A percentile compares a stretch with the other conserved stretches of the same genome.
phyloP scores from a whole-genome alignment of 306 rosid genomes.

The Cucurbita pepo region DNA sequence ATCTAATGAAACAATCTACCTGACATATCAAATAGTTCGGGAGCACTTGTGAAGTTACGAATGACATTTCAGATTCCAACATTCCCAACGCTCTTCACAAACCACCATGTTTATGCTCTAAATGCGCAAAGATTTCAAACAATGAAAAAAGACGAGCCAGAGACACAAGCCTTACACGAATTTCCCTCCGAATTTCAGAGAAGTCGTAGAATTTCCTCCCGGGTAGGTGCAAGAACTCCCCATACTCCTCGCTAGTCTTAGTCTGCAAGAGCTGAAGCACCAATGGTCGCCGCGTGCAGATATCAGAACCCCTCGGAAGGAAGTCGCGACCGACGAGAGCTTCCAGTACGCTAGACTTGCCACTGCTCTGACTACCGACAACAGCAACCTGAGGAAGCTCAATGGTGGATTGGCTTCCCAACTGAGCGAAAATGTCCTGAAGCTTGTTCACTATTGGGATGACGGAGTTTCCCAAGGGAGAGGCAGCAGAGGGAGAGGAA shows the following conservation, averaged over 20 bases:
- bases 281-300: constrained; percentile 85
- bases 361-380: constrained; percentile 97
- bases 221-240: constrained; percentile 87
- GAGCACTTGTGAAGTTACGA: neutral
- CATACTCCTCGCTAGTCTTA: constrained; percentile 64
- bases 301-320: constrained; percentile 81
- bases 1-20: neutral
- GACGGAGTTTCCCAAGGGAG: constrained; percentile 71
- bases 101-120: neutral
- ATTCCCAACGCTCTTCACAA: neutral
- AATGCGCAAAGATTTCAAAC: neutral
- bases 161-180: constrained; percentile 40
- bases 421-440: constrained; percentile 84
- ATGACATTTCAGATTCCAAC: neutral
- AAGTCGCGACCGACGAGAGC: constrained; percentile 95
- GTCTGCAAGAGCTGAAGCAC: constrained; percentile 90
- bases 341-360: constrained; percentile 97
- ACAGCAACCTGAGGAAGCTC: constrained; percentile 98
- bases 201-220: constrained; percentile 62
- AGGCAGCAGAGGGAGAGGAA: constrained; percentile 16
- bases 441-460: constrained; percentile 86
- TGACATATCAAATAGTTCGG: neutral
- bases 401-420: constrained; percentile 80
- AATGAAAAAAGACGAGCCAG: neutral
- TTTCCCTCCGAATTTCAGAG: constrained; percentile 81